Base-by-base conservation (phyloP, 163 green algal species). In the Prototheca wickerhamii region DNA sequence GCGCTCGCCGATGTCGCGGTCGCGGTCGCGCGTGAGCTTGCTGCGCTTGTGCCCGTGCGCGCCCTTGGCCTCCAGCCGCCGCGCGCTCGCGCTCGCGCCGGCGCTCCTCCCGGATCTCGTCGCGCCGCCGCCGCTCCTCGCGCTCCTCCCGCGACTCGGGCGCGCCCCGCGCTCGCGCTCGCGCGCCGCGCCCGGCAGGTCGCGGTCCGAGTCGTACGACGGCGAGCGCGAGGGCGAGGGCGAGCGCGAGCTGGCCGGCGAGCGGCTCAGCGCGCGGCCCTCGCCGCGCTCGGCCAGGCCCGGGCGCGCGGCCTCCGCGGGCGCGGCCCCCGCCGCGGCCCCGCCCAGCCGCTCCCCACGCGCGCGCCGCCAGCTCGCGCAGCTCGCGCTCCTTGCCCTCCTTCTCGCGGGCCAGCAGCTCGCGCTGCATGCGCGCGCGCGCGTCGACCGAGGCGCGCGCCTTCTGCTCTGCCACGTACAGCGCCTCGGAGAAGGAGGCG, bases 371-470 rank as follows among this genome's bases (percentile, higher is more conserved):
- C 68, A 99, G 78, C 63, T 94, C 78, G 15, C 93, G 79, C 65
- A 99, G 85, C 82, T 97, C 87, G 33, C 77, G 65, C 79, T 99
- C 93, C 82, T 95, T 95, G 71, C 89, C 85, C 68, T 91, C 82
- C 79, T 95, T 93, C 72, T 96, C 87, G 37, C 82, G 74, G 15
- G 82, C 74, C 63, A 86, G 76, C 37, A 97, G 63, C 80, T 98
- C 91, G 34, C 85, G 79, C 72, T 95, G 87, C 60, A 99, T 90
- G 43, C 83, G 83, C 42, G 79, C 77, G 30, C 93, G 84, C 80
- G 93, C 90, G 64, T 95, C 83, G 17, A 97, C 87, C 46, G 89
- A 82, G 75, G 90, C 73, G 23, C 93, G 83, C 25, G 93, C 93
- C 70, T 93, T 93, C 30, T 89, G 73, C 83, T 99, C 93, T 2